Evolutionary conservation across 352 stramenopile genomes (phyloP), one percentile per base, ranked within the genome.

Genomic region (Phytophthora palmivora): DNA sequence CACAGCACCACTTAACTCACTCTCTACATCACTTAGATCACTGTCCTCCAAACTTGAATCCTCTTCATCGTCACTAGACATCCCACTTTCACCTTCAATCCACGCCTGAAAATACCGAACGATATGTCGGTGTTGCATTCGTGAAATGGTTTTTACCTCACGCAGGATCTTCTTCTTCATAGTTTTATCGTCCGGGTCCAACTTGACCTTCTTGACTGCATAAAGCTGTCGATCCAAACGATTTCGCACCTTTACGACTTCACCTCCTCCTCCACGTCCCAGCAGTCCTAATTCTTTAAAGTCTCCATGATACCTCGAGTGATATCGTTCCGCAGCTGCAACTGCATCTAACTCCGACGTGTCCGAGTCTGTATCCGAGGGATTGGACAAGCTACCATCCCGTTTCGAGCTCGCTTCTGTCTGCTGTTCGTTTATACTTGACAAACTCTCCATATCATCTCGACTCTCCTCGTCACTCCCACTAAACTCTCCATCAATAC

Each of bases 91-190:
- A 11, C 84, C 84, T 72, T 96, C 88, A 36, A 96, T 94, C 88
- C 88, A 96, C 14, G 88, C 88, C 47, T 96, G 88, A 58, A 94
- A 96, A 61, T 98, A 99, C 39, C 96, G 77, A 15, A 99, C 96
- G 64, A 99, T 98, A 54, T 99, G 95, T 33, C 96, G 94, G 48
- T 99, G 96, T 47, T 96, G 92, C 89, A 99, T 97, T 37, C 94
- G 78, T 30, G 93, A 98, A 87, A 99, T 98, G 1, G 93, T 98
- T 49, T 96, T 98, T 16, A 99, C 95, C 71, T 99, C 96, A 32
- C 96, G 84, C 46, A 97, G 53, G 24, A 99, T 89, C 56, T 98
- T 98, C 78, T 93, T 94, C 75, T 99, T 98, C 88, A 97, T 96
- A 0, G 82, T 91, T 46, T 88, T 88, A 52, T 96, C 88, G 6